Base-by-base conservation (phyloP, 78 protist genomes). In the Dictyostelium capitatum region DNA sequence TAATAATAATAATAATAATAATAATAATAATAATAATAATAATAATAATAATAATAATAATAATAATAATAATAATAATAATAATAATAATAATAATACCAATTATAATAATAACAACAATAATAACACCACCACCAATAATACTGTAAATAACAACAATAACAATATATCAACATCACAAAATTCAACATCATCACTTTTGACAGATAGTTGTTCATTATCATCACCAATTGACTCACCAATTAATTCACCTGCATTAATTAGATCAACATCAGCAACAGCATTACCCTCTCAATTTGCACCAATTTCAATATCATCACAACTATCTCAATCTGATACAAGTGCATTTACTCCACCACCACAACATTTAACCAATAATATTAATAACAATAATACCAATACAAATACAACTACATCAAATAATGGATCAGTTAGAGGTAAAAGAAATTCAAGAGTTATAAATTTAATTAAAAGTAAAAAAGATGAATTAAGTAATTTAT, bases 391-490 rank as follows among this genome's bases (percentile, higher is more conserved):
- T 65, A 43, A 53, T 6, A 43, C 1, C 41, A 79, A 53, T 32
- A 37, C 43, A 37, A 37, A 2, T 37, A 2, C 43, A 37, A 1
- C 14, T 4, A 30, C n/a, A 15, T 12, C 14, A 25, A 19, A 23
- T 14, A 56, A 9, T 15, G 48, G 32, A 32, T 30, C 48, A 6
- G 50, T 43, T 48, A 74, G 79, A 62, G 1, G 57, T 23, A 87
- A 87, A 48, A 54, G 82, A 77, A 87, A 87, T 50, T 87, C 92
- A 15, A 87, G 81, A 48, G 92, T 87, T 43, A 41, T 87, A 7
- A 74, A 23, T 87, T 47, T 87, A 28, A 87, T 87, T 48, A 87
- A 87, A 64, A 41, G 23, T 20, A 87, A 87, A 54, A 54, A 64
- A 20, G 92, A 87, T 20, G 92, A 87, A 14, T 28, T 87, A 17